Evolutionary conservation across 495 filamentous ascomycete species (phyloP).

Genomic region (Chaetomidium leptoderma): DNA sequence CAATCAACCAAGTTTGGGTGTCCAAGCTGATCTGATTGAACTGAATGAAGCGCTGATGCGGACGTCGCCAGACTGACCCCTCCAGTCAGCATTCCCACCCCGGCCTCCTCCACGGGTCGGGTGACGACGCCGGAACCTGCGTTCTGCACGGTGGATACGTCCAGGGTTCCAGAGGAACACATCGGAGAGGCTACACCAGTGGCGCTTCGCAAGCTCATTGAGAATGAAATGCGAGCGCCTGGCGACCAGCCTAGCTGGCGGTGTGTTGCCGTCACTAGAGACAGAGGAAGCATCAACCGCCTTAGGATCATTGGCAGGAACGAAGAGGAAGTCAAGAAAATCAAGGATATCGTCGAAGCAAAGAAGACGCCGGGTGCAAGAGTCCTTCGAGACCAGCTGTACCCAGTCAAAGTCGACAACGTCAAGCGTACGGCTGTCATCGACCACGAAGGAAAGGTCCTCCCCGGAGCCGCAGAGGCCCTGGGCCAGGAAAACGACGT

Average conservation of each 20-base stretch:
- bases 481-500: neutral
- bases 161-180: too few species aligned
- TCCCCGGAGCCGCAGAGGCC: neutral
- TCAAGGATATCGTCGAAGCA: neutral
- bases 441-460: neutral
- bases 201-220: neutral
- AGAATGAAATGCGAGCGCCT: neutral
- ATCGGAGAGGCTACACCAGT: neutral
- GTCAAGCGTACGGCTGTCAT: neutral
- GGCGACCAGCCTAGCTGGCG: neutral
- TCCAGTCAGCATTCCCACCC: neutral
- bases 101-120: too few species aligned
- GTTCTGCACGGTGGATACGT: too few species aligned
- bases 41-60: too few species aligned
- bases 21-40: too few species aligned
- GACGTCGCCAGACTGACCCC: neutral
- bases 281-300: neutral
- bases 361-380: neutral
- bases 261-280: neutral
- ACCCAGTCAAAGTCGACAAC: too few species aligned
- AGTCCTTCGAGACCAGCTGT: too few species aligned
- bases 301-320: neutral
- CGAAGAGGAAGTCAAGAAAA: neutral
- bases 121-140: too few species aligned
- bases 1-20: too few species aligned